These are phyloP conservation scores for Tetraselmis striata DNA, from an alignment of 139 green algal genomes.

Conservation along the genomic window DNA sequence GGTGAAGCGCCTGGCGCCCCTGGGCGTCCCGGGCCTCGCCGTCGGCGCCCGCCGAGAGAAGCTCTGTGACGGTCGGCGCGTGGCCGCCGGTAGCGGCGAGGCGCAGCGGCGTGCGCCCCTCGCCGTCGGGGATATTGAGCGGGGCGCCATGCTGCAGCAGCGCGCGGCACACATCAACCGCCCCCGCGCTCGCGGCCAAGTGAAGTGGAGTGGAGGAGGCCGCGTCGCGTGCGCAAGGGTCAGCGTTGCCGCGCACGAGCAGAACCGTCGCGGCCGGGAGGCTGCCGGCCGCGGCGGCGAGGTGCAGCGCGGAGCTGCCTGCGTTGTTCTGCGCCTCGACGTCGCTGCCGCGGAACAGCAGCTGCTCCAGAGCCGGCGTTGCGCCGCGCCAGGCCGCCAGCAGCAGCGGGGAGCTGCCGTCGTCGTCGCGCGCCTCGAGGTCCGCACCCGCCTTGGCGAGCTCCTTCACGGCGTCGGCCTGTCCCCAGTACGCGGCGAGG, in stretches of 20 bases:
- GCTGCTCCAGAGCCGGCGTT: not conserved
- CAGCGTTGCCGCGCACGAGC: not conserved
- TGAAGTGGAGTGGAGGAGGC: not conserved
- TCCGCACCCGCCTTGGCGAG: not conserved
- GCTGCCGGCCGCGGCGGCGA: not conserved
- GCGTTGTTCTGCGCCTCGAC: not conserved
- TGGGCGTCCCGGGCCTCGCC: not conserved
- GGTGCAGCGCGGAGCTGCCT: not conserved
- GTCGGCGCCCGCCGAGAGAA: not conserved
- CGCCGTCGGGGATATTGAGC: not conserved
- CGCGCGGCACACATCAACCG: not conserved
- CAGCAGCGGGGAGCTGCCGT: not conserved
- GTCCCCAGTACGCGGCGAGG: not conserved
- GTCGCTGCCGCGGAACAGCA: not conserved
- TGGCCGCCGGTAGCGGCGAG: not conserved
- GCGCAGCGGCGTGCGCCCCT: conserved; percentile 6
- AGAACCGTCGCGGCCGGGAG: not conserved
- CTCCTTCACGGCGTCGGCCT: not conserved
- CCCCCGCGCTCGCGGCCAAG: not conserved
- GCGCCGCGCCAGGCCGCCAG: not conserved
- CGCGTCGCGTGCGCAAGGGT: not conserved
- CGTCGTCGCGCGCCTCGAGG: not conserved
- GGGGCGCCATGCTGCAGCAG: not conserved
- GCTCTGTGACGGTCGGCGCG: not conserved
- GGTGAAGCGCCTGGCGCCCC: not conserved